These are phyloP conservation scores for Solanum clarkiae DNA, from an alignment of 257 asterid genomes.

Conservation along the genomic window DNA sequence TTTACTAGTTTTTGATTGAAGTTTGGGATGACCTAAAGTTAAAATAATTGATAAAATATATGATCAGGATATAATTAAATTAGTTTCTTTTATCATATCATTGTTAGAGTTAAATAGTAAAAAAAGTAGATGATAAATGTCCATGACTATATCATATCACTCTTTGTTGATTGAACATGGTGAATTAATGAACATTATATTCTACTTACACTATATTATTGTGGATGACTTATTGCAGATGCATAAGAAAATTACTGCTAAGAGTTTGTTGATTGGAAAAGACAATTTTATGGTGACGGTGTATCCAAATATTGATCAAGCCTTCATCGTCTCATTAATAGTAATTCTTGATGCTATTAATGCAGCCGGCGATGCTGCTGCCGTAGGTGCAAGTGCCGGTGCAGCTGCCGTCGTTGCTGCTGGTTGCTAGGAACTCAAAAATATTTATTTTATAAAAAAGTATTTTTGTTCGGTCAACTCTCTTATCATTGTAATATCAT, in stretches of 20 bases:
- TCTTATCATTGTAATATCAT: too few species aligned
- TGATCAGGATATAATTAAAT: too few species aligned
- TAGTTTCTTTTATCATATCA: too few species aligned
- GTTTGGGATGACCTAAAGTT: too few species aligned
- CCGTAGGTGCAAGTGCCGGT: neutral
- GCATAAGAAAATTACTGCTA: neutral
- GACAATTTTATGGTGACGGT: conserved; percentile 5
- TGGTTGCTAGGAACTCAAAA: neutral
- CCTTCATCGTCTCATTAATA: conserved; percentile 15
- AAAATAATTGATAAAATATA: too few species aligned
- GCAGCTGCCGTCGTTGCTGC: neutral
- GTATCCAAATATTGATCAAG: conserved; percentile 21
- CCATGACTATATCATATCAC: neutral
- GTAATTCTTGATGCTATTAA: conserved; percentile 12
- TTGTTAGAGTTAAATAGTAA: too few species aligned
- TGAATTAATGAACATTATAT: neutral
- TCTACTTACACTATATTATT: neutral
- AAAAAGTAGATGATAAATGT: too few species aligned
- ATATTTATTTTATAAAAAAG: neutral
- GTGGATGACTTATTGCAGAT: neutral
- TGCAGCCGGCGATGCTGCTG: neutral
- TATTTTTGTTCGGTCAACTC: neutral
- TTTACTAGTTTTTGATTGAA: too few species aligned
- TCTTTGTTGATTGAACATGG: neutral
- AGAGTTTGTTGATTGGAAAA: neutral